These are phyloP conservation scores for Psilocybe azurescens DNA, from an alignment of 768 basidiomycete species.

Conservation along the genomic window DNA sequence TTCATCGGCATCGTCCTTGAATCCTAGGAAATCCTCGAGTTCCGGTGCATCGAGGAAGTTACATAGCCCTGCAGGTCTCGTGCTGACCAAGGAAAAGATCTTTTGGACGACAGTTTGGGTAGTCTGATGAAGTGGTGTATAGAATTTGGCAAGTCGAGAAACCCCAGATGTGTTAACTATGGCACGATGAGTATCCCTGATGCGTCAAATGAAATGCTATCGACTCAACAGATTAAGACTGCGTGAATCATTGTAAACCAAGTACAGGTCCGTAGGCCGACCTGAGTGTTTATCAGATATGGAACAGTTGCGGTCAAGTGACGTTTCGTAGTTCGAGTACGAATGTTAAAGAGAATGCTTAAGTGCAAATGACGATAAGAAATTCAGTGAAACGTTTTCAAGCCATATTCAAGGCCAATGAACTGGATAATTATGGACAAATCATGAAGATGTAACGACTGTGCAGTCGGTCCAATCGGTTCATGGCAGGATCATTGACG, in stretches of 20 bases:
- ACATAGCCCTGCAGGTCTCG: constrained; percentile 83
- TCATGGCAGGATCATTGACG: neutral
- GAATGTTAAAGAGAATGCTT: neutral
- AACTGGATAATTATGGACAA: neutral
- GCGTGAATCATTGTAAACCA: constrained; percentile 73
- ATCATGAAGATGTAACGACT: neutral
- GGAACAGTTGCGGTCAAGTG: neutral
- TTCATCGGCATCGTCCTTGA: constrained; percentile 56
- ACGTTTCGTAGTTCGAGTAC: neutral
- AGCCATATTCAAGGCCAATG: neutral
- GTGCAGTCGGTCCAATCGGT: neutral
- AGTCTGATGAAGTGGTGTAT: constrained; percentile 75
- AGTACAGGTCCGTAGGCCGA: neutral
- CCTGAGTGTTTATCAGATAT: neutral
- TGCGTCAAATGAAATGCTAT: neutral
- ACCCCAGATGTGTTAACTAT: constrained; percentile 94
- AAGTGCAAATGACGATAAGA: neutral
- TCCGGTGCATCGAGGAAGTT: constrained; percentile 97
- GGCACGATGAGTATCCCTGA: constrained; percentile 5
- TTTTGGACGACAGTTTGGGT: constrained; percentile 78
- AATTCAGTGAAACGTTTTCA: neutral
- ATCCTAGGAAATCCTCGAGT: constrained; percentile 75
- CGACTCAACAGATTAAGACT: constrained; percentile 79
- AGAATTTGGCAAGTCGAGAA: constrained; percentile 87
- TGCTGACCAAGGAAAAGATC: constrained; percentile 88